These are phyloP conservation scores for Auricularia sp. DNA, from an alignment of 768 basidiomycete species.

Conservation along the genomic window DNA sequence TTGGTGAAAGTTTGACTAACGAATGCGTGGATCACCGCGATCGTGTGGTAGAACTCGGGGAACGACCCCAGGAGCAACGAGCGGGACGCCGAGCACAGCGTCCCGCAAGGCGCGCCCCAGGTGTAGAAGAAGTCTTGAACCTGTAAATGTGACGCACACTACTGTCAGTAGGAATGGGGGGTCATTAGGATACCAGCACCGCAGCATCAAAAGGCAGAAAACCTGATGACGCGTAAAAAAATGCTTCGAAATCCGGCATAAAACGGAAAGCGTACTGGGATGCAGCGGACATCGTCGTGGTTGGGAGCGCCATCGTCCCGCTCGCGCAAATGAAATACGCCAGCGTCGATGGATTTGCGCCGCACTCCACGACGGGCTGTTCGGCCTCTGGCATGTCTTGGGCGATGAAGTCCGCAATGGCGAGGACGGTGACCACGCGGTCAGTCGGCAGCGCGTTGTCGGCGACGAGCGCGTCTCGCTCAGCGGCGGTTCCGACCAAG, in stretches of 20 bases:
- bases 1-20: not conserved
- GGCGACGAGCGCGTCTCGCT: not conserved
- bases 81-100: not conserved
- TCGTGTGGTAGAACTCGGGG: not conserved
- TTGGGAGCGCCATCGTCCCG: not conserved
- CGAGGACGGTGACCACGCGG: not conserved
- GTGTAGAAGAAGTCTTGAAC: slow-evolving; percentile 1
- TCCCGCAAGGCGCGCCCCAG: not conserved
- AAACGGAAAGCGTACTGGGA: not conserved
- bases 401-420: not conserved
- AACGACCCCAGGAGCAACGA: not conserved
- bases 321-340: not conserved
- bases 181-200: not conserved
- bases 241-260: not conserved
- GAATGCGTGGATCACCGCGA: not conserved
- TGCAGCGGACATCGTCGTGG: not conserved
- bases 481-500: not conserved
- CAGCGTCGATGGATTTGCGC: not conserved
- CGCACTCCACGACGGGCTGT: not conserved
- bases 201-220: not conserved
- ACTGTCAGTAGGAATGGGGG: not conserved
- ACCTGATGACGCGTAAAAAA: not conserved
- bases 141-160: not conserved
- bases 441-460: not conserved
- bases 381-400: not conserved